phyloP scores from a whole-genome alignment of 495 filamentous ascomycete genomes.

The Talaromyces borbonicus region DNA sequence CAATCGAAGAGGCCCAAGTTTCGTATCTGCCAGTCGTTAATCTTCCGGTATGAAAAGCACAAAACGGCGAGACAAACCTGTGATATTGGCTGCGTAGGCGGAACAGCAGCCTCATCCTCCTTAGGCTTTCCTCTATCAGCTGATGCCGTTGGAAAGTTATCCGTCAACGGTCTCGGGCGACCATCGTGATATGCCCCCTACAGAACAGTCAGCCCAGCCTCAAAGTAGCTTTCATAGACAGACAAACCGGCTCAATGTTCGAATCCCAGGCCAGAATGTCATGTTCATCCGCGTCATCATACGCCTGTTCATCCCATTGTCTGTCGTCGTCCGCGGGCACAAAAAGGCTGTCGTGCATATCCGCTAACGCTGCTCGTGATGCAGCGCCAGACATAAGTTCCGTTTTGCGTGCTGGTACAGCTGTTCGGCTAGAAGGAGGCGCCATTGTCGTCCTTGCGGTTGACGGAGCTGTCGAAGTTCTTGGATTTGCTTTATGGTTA shows the following conservation, averaged over 20 bases:
- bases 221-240: conserved; percentile 2
- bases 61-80: conserved; percentile 26
- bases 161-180: conserved; percentile 4
- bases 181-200: conserved; percentile 8
- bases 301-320: conserved; percentile 72
- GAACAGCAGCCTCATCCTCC: conserved; percentile 33
- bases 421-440: conserved; percentile 15
- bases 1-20: conserved; percentile 38
- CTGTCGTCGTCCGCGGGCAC: conserved; percentile 63
- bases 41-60: neutral
- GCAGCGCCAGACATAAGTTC: conserved; percentile 4
- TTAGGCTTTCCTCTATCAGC: conserved; percentile 8
- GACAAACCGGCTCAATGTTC: conserved; percentile 41
- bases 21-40: conserved; percentile 26
- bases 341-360: conserved; percentile 68
- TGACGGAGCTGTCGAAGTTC: neutral
- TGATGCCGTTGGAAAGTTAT: conserved; percentile 2
- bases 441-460: conserved; percentile 20
- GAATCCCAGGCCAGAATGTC: conserved; percentile 78
- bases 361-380: conserved; percentile 23
- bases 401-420: conserved; percentile 10
- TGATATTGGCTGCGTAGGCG: conserved; percentile 42
- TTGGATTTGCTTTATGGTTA: neutral
- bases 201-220: conserved; percentile 9
- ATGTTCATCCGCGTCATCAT: conserved; percentile 57